A percentile compares a stretch with the other conserved stretches of the same genome.
Conservation (phyloP, 1,284 basidiomycete genomes). For the Ganoderma resinaceum region DNA sequence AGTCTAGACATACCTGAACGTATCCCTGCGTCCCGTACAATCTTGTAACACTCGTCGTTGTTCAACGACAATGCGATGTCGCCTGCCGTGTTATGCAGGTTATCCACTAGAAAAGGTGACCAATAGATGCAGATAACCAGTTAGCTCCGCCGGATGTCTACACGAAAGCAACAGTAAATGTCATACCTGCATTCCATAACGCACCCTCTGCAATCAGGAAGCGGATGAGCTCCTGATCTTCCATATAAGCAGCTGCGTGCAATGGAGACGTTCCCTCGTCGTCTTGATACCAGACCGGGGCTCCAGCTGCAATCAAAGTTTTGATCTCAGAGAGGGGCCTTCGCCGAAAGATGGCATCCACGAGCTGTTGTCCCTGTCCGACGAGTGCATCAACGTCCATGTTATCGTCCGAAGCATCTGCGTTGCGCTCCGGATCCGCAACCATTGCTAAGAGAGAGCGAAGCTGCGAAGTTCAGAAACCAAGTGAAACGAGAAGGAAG, state of each 20-base stretch:
- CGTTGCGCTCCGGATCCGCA: not conserved
- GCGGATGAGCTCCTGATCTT: conserved; percentile 68
- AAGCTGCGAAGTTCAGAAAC: not conserved
- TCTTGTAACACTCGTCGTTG: conserved; percentile 72
- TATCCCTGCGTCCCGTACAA: conserved; percentile 88
- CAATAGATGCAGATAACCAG: not conserved
- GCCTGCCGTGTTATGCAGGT: conserved; percentile 81
- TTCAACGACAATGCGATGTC: conserved; percentile 91
- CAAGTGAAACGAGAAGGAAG: not conserved
- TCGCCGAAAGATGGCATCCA: conserved; percentile 62
- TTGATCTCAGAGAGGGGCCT: conserved; percentile 58
- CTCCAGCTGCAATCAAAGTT: conserved; percentile 69
- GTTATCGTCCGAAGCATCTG: conserved; percentile 31
- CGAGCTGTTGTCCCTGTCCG: conserved; percentile 61
- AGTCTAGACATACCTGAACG: conserved; percentile 68
- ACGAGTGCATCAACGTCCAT: conserved; percentile 54
- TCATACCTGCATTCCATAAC: conserved; percentile 87
- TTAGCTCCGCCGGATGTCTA: not conserved
- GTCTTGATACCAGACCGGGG: conserved; percentile 93
- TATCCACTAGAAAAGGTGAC: conserved; percentile 62
- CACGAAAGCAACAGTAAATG: conserved; percentile 1
- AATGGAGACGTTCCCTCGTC: conserved; percentile 83
- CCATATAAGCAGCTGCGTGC: conserved; percentile 88
- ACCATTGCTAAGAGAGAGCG: not conserved
- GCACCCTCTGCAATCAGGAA: conserved; percentile 84